phyloP scores from a whole-genome alignment of 352 stramenopile species.

The Phytophthora megakarya region DNA sequence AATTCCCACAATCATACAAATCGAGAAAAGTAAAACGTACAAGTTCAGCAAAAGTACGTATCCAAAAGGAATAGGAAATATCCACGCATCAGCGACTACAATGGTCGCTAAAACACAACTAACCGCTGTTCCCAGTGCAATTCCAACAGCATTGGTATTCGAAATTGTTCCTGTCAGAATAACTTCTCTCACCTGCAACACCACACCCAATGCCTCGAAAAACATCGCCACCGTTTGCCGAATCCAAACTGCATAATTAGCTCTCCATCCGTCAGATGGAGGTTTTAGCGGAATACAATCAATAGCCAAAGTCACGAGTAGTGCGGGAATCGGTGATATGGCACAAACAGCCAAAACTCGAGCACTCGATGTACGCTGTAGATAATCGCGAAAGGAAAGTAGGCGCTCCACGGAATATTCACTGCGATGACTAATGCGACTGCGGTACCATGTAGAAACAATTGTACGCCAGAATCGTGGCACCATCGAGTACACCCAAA shows the following conservation, averaged over 20 bases:
- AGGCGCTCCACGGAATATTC: conserved; percentile 14
- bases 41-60: background rate
- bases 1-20: conserved; percentile 10
- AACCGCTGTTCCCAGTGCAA: conserved; percentile 7
- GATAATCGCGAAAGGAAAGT: conserved; percentile 17
- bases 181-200: conserved; percentile 15
- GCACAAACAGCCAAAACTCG: background rate
- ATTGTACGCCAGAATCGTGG: background rate
- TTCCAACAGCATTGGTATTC: background rate
- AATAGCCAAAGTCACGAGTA: conserved; percentile 9
- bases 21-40: conserved; percentile 10
- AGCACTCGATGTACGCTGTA: background rate
- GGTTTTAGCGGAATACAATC: conserved; percentile 28
- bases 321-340: conserved; percentile 15
- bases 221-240: conserved; percentile 14
- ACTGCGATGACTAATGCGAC: conserved; percentile 21
- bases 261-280: conserved; percentile 18
- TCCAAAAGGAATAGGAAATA: conserved; percentile 31
- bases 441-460: background rate
- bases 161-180: conserved; percentile 9
- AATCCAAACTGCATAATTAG: conserved; percentile 25
- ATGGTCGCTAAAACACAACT: conserved; percentile 9
- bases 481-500: background rate
- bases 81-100: conserved; percentile 5
- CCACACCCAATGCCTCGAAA: conserved; percentile 3